Conservation (phyloP, 2,329 filamentous ascomycete species). For the Rachicladosporium sp. region DNA sequence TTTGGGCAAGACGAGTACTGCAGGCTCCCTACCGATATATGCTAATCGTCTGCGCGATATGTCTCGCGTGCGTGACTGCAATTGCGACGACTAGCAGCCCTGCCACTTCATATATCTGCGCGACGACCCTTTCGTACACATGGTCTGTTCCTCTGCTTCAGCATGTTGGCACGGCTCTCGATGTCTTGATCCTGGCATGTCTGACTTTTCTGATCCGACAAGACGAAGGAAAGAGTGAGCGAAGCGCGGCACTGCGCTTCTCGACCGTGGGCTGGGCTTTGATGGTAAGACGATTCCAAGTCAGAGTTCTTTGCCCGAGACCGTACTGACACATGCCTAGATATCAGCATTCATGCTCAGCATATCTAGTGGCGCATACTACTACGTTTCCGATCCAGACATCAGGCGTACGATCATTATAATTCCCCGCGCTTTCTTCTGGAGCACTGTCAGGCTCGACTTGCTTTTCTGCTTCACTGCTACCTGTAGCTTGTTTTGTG, state of each 20-base stretch:
- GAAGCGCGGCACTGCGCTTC: conserved; percentile 9
- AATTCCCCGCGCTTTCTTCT: conserved; percentile 26
- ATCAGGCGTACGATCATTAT: conserved; percentile 25
- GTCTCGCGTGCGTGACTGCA: conserved; percentile 27
- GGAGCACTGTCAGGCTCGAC: conserved; percentile 21
- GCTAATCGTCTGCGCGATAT: conserved; percentile 26
- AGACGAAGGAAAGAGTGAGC: conserved; percentile 9
- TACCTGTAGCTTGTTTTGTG: conserved; percentile 17
- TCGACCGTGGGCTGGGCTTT: conserved; percentile 17
- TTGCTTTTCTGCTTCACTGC: conserved; percentile 16
- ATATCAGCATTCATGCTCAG: conserved; percentile 24
- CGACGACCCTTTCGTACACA: conserved; percentile 24
- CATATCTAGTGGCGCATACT: conserved; percentile 22
- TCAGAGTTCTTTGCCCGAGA: no score
- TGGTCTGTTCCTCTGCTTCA: conserved; percentile 27
- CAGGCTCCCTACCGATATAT: conserved; percentile 27
- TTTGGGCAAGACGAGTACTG: conserved; percentile 20
- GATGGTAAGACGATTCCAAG: no score
- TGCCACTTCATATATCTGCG: conserved; percentile 39
- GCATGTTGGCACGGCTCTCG: conserved; percentile 27
- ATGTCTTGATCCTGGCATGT: conserved; percentile 29
- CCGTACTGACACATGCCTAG: no score
- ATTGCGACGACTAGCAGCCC: conserved; percentile 24
- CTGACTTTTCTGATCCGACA: conserved; percentile 13
- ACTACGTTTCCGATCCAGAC: conserved; percentile 25